Percentiles rank a stretch among this genome's conserved stretches.
Conservation (phyloP, 179 eudicot species). For the Drosera spatulata region DNA sequence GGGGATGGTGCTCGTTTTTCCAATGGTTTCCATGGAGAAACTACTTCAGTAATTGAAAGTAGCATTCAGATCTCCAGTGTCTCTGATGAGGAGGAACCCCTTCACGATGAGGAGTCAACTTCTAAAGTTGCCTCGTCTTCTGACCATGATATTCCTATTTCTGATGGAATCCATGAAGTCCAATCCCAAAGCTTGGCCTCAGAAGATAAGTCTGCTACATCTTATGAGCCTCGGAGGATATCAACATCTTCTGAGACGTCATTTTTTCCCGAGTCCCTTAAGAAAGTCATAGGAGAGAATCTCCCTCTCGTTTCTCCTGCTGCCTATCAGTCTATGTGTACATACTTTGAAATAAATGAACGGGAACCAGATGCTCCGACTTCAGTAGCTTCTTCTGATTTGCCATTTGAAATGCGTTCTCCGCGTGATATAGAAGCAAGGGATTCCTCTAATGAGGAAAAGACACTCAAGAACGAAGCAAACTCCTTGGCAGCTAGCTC, state of each 20-base stretch:
- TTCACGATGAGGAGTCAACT: background rate
- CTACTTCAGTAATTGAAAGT: constrained; percentile 1
- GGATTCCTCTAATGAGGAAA: constrained; percentile 24
- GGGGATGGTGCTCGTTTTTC: constrained; percentile 28
- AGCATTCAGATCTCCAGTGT: constrained; percentile 3
- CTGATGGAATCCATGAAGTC: constrained; percentile 31
- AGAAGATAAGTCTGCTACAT: constrained; percentile 17
- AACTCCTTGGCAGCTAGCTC: constrained; percentile 5
- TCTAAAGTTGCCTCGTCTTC: constrained; percentile 1
- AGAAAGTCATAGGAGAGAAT: constrained; percentile 33
- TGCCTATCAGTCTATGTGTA: constrained; percentile 26
- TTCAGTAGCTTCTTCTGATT: constrained; percentile 13
- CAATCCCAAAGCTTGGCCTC: constrained; percentile 11
- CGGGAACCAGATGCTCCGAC: constrained; percentile 17
- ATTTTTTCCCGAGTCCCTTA: constrained; percentile 37
- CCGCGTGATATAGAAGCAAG: constrained; percentile 20
- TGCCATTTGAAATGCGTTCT: constrained; percentile 19
- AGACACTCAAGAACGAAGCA: constrained; percentile 14
- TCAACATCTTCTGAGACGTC: constrained; percentile 33
- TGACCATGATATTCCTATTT: constrained; percentile 11
- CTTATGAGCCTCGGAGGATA: constrained; percentile 35
- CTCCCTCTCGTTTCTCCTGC: constrained; percentile 29
- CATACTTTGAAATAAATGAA: constrained; percentile 23
- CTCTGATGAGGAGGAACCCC: background rate
- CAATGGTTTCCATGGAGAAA: constrained; percentile 26